Base-by-base conservation (phyloP, 2,329 filamentous ascomycete species). In the Myriangium duriaei region DNA sequence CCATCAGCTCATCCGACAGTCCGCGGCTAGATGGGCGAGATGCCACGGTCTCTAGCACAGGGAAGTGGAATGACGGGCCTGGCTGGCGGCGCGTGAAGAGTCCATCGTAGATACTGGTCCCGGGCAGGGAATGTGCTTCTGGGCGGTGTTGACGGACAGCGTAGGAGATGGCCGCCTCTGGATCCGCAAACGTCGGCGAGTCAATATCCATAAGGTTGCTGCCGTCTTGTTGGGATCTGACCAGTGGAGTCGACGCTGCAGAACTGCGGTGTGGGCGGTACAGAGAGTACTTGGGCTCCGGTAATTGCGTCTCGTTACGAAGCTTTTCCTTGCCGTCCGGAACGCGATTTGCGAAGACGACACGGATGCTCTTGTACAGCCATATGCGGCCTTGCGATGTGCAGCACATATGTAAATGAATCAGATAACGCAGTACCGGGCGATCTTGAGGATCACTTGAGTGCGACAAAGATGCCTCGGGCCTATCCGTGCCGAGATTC, bases 331-430 rank as follows among this genome's bases (percentile, higher is more conserved):
- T 94, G 29, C 85, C 88, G 50, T 96, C 91, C 0, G 91, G 88
- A 0, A 95, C 88, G 16, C 91, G 76, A 54, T 96, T 96, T 38
- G 91, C 91, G 56, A 98, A 98, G 3, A 98, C 88, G 24, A 96
- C 84, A 11, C 91, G 78, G 42, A 96, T 81, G 49, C 76, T 85
- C 51, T 91, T 92, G 64, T 96, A 91, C 4, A 98, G 67, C 51
- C 86, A 96, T 56, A 79, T 93, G 10, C 87, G 76, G 4, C 83
- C 85, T 45, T 79, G 81, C 0, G 79, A 75, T 1, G 85, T 81
- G 51, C 80, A 88, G 60, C 88, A 96, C 41, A 98, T 91, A 54
- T 96, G 85, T 35, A 98, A 54, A 54, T 98, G 91, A 38, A 94
- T 76, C 12, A 98, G 69, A 58, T 98, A 96, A 36, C 91, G 76